phyloP scores from a whole-genome alignment of 2,329 filamentous ascomycete genomes.

The Beauveria sp. region DNA sequence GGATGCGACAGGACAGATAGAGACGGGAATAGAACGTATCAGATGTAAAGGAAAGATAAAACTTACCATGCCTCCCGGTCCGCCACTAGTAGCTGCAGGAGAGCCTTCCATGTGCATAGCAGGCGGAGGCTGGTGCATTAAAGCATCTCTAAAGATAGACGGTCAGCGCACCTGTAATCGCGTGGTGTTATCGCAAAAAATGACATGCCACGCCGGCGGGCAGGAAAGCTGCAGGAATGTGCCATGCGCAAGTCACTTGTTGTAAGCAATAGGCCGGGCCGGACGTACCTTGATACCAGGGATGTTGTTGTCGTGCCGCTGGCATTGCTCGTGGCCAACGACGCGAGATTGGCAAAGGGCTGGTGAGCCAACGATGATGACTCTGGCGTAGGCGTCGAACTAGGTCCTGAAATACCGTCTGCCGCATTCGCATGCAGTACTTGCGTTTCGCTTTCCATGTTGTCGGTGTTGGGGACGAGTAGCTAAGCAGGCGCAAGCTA shows the following conservation, averaged over 20 bases:
- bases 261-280: neutral
- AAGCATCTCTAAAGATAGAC: conserved; percentile 8
- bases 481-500: neutral
- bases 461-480: neutral
- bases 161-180: conserved; percentile 11
- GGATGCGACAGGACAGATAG: conserved; percentile 5
- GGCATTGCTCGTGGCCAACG: conserved; percentile 30
- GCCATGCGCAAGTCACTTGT: neutral
- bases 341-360: conserved; percentile 35
- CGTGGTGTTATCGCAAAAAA: neutral
- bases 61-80: conserved; percentile 34
- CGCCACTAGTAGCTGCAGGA: conserved; percentile 33
- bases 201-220: conserved; percentile 10
- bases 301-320: conserved; percentile 31
- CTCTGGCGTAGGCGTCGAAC: conserved; percentile 40
- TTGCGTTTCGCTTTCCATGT: conserved; percentile 41
- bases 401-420: conserved; percentile 43
- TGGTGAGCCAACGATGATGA: conserved; percentile 33
- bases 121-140: conserved; percentile 13
- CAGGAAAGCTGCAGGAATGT: neutral
- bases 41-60: conserved; percentile 11
- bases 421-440: conserved; percentile 30
- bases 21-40: conserved; percentile 7
- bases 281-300: conserved; percentile 40
- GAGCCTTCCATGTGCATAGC: conserved; percentile 18